Evolutionary conservation across 1,284 basidiomycete species (phyloP).

Genomic region (Phylloboletellus chloephorus): DNA sequence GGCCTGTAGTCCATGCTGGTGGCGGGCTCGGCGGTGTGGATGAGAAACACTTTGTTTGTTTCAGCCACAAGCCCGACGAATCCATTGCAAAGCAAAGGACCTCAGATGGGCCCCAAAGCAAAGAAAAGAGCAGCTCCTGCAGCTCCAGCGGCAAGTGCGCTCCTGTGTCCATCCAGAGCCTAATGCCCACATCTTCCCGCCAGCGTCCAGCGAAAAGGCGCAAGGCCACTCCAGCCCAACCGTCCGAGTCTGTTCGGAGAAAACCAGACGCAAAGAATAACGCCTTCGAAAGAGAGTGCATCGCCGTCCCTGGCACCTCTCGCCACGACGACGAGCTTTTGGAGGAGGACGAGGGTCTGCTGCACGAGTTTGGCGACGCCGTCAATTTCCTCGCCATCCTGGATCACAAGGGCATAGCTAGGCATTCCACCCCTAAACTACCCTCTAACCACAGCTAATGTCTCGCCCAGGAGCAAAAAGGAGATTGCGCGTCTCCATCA

Average conservation of each 20-base stretch:
- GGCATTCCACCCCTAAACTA: conserved; percentile 40
- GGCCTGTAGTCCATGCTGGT: conserved; percentile 28
- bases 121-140: conserved; percentile 34
- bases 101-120: conserved; percentile 21
- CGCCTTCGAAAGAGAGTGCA: conserved; percentile 51
- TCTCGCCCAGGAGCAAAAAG: conserved; percentile 64
- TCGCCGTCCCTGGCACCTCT: conserved; percentile 51
- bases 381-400: conserved; percentile 56
- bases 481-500: conserved; percentile 62
- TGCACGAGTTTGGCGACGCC: conserved; percentile 54
- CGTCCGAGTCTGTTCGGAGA: conserved; percentile 20
- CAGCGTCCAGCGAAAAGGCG: conserved; percentile 43
- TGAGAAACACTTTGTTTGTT: conserved; percentile 29
- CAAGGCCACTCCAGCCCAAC: conserved; percentile 31
- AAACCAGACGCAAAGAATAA: conserved; percentile 53
- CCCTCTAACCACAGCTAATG: conserved; percentile 8
- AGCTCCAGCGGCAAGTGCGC: conserved; percentile 28
- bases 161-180: background rate
- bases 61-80: background rate
- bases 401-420: conserved; percentile 66
- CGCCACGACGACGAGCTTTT: conserved; percentile 48
- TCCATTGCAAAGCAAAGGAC: background rate
- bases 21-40: background rate
- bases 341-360: conserved; percentile 56
- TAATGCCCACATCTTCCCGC: conserved; percentile 13